Evolutionary conservation across 257 asterid genomes (phyloP).

Genomic region (Capsicum chinense): DNA sequence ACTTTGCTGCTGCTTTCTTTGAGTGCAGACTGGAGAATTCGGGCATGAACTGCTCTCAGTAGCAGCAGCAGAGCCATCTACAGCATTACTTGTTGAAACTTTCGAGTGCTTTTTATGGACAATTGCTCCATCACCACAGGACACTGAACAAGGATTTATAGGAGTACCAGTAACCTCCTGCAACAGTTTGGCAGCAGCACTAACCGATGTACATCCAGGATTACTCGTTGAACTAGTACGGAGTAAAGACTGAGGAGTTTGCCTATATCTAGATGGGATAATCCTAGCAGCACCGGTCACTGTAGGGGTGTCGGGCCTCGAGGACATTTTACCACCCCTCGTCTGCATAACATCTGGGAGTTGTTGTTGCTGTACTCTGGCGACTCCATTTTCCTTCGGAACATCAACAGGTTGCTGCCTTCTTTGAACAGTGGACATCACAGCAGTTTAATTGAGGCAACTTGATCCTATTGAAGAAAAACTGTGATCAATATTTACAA

Average conservation of each 20-base stretch:
- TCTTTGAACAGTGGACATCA: slow-evolving; percentile 34
- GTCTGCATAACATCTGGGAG: slow-evolving; percentile 31
- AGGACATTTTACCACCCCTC: slow-evolving; percentile 28
- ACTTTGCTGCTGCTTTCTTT: slow-evolving; percentile 39
- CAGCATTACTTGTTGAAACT: slow-evolving; percentile 44
- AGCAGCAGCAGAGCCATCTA: slow-evolving; percentile 32
- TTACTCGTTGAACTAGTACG: slow-evolving; percentile 48
- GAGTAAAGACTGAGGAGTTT: slow-evolving; percentile 39
- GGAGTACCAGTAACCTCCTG: slow-evolving; percentile 61
- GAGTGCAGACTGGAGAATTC: slow-evolving; percentile 53
- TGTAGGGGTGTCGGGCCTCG: slow-evolving; percentile 68
- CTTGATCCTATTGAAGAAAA: slow-evolving; percentile 7
- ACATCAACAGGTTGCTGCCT: slow-evolving; percentile 41
- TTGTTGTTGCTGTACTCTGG: slow-evolving; percentile 42
- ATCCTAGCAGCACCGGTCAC: slow-evolving; percentile 50
- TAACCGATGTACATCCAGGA: slow-evolving; percentile 43
- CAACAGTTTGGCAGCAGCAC: slow-evolving; percentile 73
- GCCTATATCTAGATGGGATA: slow-evolving; percentile 69
- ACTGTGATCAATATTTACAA: neutral
- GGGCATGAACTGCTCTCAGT: slow-evolving; percentile 58
- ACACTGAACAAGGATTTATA: slow-evolving; percentile 23
- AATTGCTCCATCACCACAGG: slow-evolving; percentile 29
- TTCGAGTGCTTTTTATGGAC: slow-evolving; percentile 46
- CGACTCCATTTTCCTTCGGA: slow-evolving; percentile 41
- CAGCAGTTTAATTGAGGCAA: neutral